Evolutionary conservation across 805 yeast species (phyloP), one percentile per base, ranked within the genome.

Genomic region (Nakazawaea anatomiae): DNA sequence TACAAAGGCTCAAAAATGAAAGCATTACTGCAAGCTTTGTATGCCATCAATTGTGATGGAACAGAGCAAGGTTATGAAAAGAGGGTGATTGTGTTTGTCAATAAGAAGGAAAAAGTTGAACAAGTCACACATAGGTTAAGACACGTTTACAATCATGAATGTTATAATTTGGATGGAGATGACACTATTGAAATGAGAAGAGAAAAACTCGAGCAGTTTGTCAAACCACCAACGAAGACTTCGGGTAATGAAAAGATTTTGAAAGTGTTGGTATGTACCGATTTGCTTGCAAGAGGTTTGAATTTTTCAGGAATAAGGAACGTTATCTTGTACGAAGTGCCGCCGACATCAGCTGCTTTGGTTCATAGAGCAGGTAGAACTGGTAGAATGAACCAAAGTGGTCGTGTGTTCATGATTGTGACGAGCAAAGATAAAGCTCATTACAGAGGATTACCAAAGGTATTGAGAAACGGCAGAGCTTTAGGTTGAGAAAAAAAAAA

Each of bases 321-420:
- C 58, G 88, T 92, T 10, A 74, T 92, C 30, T 69, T 94, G 47
- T 85, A 84, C 70, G 97, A 92, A 62, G 80, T 90, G 43, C 99
- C 99, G 5, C 77, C 78, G 48, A 83, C 86, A 12, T 80, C 97
- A 0, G 83, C 89, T 18, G 98, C 92, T 66, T 72, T 92, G 53
- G 82, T 92, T 25, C 98, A 92, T 64, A 74, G 99, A 54, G 85
- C 89, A 1, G 99, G 99, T 1, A 79, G 99, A 68, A 92, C 97
- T 0, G 97, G 97, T 3, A 72, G 99, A 64, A 84, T 91, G 87
- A 87, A 86, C 43, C 89, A 85, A 60, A 75, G 85, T 38, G 99
- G 99, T 11, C 76, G 96, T 54, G 97, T 89, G 1, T 85, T 89
- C 55, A 71, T 94, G 60, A 80, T 92, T 47, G 84, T 85, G 30